Evolutionary conservation across 768 basidiomycete genomes (phyloP).

Genomic region (Melanogaster broomeanus): DNA sequence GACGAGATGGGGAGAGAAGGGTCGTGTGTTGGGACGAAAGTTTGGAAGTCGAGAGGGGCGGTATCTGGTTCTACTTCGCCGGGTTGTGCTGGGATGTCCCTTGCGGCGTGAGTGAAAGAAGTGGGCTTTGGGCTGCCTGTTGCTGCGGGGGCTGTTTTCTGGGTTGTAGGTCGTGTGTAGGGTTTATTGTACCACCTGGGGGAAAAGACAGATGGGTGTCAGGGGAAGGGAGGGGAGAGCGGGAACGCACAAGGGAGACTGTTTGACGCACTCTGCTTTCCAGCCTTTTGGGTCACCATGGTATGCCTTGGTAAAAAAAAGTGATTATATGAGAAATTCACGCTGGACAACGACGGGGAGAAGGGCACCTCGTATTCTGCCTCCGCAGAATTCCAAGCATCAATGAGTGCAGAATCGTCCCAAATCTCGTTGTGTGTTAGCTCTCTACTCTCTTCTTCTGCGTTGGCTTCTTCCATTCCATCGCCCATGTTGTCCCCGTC

Average conservation of each 20-base stretch:
- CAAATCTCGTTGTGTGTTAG: slow-evolving; percentile 77
- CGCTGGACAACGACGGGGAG: not conserved
- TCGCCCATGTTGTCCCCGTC: slow-evolving; percentile 18
- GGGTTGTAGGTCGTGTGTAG: slow-evolving; percentile 13
- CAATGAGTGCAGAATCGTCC: slow-evolving; percentile 83
- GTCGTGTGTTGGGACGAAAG: slow-evolving; percentile 70
- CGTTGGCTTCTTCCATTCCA: slow-evolving; percentile 33
- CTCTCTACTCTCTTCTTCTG: slow-evolving; percentile 57
- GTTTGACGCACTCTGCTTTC: slow-evolving; percentile 70
- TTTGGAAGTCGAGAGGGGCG: slow-evolving; percentile 65
- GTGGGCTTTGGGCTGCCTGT: slow-evolving; percentile 6
- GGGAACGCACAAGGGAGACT: slow-evolving; percentile 66
- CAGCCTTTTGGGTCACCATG: slow-evolving; percentile 70
- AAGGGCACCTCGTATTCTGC: slow-evolving; percentile 71
- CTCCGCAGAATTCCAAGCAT: slow-evolving; percentile 83
- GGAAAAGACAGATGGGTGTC: not conserved
- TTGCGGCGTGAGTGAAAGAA: not conserved
- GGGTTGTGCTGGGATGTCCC: not conserved
- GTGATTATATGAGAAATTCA: not conserved
- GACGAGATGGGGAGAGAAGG: slow-evolving; percentile 50
- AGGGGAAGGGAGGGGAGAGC: not conserved
- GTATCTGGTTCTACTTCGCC: slow-evolving; percentile 48
- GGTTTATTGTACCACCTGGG: slow-evolving; percentile 81
- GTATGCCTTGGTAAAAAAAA: slow-evolving; percentile 42
- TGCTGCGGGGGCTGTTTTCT: slow-evolving; percentile 14